phyloP scores from a whole-genome alignment of 345 rosid species.

The Acer campestre region DNA sequence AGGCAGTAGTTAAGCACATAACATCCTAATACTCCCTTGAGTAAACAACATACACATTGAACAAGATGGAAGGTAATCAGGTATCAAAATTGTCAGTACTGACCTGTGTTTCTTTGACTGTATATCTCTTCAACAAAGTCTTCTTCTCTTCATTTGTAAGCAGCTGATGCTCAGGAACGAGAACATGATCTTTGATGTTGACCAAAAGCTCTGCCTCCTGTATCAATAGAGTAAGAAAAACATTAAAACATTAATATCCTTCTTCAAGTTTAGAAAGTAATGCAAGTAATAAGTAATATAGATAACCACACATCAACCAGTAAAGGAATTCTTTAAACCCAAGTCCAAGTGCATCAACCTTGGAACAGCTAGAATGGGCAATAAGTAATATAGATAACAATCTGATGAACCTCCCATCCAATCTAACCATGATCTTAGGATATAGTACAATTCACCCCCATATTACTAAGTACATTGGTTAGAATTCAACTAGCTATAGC shows the following conservation, averaged over 20 bases:
- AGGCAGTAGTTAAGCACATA: neutral
- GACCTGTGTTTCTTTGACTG: constrained; percentile 87
- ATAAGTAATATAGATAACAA: neutral
- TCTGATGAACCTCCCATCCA: neutral
- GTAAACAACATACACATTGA: neutral
- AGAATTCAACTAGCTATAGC: constrained; percentile 3
- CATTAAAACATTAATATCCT: neutral
- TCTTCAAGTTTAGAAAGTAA: neutral
- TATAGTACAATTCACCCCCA: neutral
- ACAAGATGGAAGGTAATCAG: neutral
- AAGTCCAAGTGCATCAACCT: neutral
- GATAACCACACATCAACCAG: neutral
- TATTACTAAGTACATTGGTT: neutral
- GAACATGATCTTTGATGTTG: constrained; percentile 75
- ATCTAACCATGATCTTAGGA: neutral
- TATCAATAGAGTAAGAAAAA: constrained; percentile 15
- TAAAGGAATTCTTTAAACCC: neutral
- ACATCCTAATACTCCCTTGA: neutral
- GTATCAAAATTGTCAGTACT: constrained; percentile 4
- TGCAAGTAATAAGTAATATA: neutral
- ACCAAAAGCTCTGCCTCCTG: constrained; percentile 77
- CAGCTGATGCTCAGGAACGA: constrained; percentile 82
- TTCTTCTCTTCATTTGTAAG: constrained; percentile 75
- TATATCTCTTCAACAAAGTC: constrained; percentile 73
- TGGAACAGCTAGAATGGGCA: no score